Percentiles rank a stretch among this genome's conserved stretches.
Evolutionary conservation across 1,139 yeast genomes (phyloP).

Genomic region (Kodamaea derodonti): DNA sequence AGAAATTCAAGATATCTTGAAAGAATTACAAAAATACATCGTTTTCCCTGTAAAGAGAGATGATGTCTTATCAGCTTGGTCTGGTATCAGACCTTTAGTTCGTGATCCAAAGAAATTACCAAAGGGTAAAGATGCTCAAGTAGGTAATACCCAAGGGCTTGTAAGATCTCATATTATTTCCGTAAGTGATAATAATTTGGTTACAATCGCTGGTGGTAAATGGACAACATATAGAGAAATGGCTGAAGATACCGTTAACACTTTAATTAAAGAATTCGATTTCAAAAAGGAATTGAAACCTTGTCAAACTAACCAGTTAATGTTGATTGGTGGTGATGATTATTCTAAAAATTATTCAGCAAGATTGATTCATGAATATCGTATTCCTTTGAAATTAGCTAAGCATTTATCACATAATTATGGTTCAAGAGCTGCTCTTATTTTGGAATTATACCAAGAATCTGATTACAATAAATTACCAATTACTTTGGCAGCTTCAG

Average conservation of each 20-base stretch:
- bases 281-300: conserved; percentile 42
- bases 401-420: conserved; percentile 81
- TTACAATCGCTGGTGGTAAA: conserved; percentile 94
- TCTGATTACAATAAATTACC: conserved; percentile 58
- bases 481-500: conserved; percentile 50
- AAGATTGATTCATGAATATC: conserved; percentile 76
- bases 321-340: conserved; percentile 74
- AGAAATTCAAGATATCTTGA: conserved; percentile 83
- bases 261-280: conserved; percentile 53
- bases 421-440: conserved; percentile 84
- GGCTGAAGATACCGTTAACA: conserved; percentile 93
- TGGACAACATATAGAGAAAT: conserved; percentile 98
- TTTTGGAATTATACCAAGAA: conserved; percentile 59
- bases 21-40: conserved; percentile 85
- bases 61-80: conserved; percentile 94
- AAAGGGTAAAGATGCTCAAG: conserved; percentile 39
- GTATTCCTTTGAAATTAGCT: conserved; percentile 72
- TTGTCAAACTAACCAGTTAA: conserved; percentile 60
- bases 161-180: conserved; percentile 87
- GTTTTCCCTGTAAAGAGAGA: conserved; percentile 85
- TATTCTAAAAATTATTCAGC: conserved; percentile 67
- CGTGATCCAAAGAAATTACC: conserved; percentile 72
- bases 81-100: conserved; percentile 93
- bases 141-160: conserved; percentile 67
- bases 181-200: conserved; percentile 66